These are phyloP conservation scores for Plasmodium gonderi DNA, from an alignment of 169 alveolate species.

Conservation along the genomic window DNA sequence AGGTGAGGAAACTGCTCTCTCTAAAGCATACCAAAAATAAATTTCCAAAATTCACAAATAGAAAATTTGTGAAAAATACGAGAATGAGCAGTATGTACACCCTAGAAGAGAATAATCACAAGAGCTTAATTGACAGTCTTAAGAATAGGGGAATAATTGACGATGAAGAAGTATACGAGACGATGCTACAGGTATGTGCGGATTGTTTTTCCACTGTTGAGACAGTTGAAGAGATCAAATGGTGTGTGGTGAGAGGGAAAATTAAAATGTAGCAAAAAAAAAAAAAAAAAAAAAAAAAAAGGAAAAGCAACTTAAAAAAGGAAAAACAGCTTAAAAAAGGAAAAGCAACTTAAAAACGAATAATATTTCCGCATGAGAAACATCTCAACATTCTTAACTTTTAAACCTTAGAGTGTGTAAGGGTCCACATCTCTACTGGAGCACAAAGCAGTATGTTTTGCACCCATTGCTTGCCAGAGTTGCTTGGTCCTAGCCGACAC, in stretches of 20 bases:
- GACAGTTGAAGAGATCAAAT: too few species aligned
- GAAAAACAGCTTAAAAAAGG: neutral
- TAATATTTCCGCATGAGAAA: neutral
- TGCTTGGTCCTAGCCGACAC: too few species aligned
- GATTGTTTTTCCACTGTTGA: neutral
- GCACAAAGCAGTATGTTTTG: too few species aligned
- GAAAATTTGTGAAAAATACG: neutral
- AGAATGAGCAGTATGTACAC: slow-evolving; percentile 24
- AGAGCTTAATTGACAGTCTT: slow-evolving; percentile 48
- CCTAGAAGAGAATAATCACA: slow-evolving; percentile 36
- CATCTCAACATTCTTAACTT: neutral
- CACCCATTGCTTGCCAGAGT: too few species aligned
- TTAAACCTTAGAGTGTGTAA: too few species aligned
- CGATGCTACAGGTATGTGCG: slow-evolving; percentile 68
- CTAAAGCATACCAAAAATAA: neutral
- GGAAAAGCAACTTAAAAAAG: neutral
- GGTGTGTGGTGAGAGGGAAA: slow-evolving; percentile 5
- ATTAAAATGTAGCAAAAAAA: neutral
- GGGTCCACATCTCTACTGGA: too few species aligned
- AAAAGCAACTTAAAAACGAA: neutral
- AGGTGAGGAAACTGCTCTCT: neutral
- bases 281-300: neutral
- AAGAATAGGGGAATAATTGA: slow-evolving; percentile 69
- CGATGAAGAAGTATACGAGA: slow-evolving; percentile 73
- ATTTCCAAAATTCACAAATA: neutral